phyloP scores from a whole-genome alignment of 2,329 filamentous ascomycete genomes.

The Ascochyta clinopodiicola region DNA sequence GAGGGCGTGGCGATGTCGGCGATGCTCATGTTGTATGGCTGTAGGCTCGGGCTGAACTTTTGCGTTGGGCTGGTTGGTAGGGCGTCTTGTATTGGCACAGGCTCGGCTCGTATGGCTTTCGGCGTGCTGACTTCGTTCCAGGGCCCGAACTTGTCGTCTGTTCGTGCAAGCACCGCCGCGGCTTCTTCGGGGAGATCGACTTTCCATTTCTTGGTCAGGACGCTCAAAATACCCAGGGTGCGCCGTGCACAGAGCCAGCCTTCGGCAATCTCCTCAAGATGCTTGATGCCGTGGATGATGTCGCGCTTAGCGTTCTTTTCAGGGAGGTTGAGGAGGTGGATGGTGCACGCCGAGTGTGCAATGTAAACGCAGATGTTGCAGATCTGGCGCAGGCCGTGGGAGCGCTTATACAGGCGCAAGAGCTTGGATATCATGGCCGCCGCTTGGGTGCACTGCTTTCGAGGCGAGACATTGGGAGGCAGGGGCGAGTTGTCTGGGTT shows the following conservation, averaged over 20 bases:
- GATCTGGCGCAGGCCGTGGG: conserved; percentile 89
- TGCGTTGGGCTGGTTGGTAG: conserved; percentile 31
- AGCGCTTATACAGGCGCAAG: conserved; percentile 92
- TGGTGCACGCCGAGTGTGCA: conserved; percentile 89
- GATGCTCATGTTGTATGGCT: conserved; percentile 41
- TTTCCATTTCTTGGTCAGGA: conserved; percentile 87
- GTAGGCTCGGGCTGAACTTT: conserved; percentile 32
- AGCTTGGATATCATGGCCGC: conserved; percentile 90
- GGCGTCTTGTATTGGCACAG: conserved; percentile 22
- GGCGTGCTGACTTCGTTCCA: conserved; percentile 51
- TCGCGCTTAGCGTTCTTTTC: conserved; percentile 91
- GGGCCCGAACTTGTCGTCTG: conserved; percentile 79
- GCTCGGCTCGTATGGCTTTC: conserved; percentile 26
- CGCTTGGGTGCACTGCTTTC: conserved; percentile 88
- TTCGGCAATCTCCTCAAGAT: conserved; percentile 94
- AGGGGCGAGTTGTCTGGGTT: conserved; percentile 80
- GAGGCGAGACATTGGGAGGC: conserved; percentile 84
- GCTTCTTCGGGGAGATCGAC: conserved; percentile 88
- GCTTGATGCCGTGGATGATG: conserved; percentile 87
- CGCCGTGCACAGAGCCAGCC: conserved; percentile 90
- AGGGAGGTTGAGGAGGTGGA: conserved; percentile 89
- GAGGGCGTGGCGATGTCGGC: conserved; percentile 32
- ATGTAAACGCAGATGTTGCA: conserved; percentile 98
- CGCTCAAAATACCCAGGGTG: conserved; percentile 82
- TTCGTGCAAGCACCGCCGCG: conserved; percentile 73